Conservation (phyloP, 2,329 filamentous ascomycete genomes). For the Ophiostoma perfectum region DNA sequence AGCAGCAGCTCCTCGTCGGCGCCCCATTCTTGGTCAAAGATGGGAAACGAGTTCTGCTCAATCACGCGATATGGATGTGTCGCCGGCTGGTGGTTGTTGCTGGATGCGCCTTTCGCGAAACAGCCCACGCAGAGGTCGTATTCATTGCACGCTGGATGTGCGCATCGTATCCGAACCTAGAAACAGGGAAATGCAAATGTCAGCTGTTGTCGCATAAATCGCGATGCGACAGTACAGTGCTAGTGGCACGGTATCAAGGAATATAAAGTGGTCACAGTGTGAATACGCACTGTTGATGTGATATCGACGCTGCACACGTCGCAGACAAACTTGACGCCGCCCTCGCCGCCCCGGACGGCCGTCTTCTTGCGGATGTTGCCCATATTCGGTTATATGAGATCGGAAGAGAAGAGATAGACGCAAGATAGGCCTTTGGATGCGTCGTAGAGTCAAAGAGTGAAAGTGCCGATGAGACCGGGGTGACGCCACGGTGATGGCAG, state of each 20-base stretch:
- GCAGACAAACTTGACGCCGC: conserved; percentile 91
- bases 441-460: not conserved
- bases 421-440: not conserved
- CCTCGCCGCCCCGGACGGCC: conserved; percentile 75
- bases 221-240: conserved; percentile 10
- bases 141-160: conserved; percentile 74
- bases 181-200: not conserved
- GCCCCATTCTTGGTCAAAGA: conserved; percentile 92
- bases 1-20: conserved; percentile 94
- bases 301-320: conserved; percentile 96
- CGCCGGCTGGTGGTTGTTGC: conserved; percentile 77
- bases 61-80: conserved; percentile 90
- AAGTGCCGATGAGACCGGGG: not conserved
- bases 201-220: not conserved
- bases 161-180: conserved; percentile 91
- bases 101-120: conserved; percentile 75
- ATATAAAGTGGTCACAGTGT: not conserved
- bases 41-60: conserved; percentile 96
- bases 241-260: not conserved
- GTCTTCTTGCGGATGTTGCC: conserved; percentile 96
- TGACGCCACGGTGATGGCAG: not conserved
- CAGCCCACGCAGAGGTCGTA: conserved; percentile 97
- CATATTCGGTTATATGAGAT: conserved; percentile 47
- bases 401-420: not conserved
- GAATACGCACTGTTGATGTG: conserved; percentile 66